Conservation (phyloP, 768 basidiomycete species). For the Termitomyces sp. region DNA sequence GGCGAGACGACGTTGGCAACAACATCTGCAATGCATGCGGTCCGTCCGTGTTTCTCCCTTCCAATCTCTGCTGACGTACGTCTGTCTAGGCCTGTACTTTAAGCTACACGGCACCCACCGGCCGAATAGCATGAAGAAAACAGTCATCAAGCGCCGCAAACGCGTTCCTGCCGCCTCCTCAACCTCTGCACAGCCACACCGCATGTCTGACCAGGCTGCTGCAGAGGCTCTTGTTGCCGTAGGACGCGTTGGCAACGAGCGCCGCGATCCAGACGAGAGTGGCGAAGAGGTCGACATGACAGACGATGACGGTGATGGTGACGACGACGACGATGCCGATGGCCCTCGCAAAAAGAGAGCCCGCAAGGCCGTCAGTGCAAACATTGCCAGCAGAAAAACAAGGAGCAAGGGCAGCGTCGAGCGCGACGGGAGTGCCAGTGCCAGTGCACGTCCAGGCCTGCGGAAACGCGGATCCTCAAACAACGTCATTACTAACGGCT, state of each 20-base stretch:
- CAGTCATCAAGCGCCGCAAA: conserved; percentile 96
- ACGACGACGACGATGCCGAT: conserved; percentile 33
- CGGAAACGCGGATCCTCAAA: conserved; percentile 10
- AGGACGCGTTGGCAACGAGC: conserved; percentile 43
- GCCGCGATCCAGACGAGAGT: conserved; percentile 29
- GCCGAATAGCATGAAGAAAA: conserved; percentile 98
- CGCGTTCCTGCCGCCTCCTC: conserved; percentile 89
- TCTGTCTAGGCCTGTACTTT: conserved; percentile 80
- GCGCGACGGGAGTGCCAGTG: conserved; percentile 14
- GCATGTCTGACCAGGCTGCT: conserved; percentile 79
- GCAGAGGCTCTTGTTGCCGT: conserved; percentile 87
- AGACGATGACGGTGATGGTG: conserved; percentile 34
- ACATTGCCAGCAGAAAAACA: conserved; percentile 26
- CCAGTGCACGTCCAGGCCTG: conserved; percentile 8
- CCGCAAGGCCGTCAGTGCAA: conserved; percentile 25
- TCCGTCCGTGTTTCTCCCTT: conserved; percentile 40
- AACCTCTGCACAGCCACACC: conserved; percentile 15
- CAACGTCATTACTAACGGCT: conserved; percentile 3
- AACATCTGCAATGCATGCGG: conserved; percentile 95
- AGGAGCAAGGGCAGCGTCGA: conserved; percentile 11
- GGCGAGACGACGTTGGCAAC: conserved; percentile 85
- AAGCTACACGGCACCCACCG: conserved; percentile 97
- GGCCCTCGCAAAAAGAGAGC: conserved; percentile 53
- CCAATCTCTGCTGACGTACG: conserved; percentile 13
- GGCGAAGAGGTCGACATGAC: conserved; percentile 34